These are phyloP conservation scores for Ploettnerulaceae sp. DNA, from an alignment of 2,329 filamentous ascomycete genomes.

Conservation along the genomic window DNA sequence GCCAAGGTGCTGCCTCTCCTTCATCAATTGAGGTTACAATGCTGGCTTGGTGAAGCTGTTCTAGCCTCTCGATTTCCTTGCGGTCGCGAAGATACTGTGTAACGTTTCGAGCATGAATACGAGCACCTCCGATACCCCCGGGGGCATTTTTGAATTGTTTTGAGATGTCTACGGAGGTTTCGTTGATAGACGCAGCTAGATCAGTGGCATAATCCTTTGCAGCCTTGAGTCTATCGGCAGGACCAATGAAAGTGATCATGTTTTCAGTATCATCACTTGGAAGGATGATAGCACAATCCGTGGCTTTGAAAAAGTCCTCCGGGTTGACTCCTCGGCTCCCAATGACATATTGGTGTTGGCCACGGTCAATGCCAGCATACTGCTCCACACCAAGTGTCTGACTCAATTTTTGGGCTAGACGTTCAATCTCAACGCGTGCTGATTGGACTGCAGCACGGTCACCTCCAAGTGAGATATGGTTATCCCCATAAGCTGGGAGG, in stretches of 20 bases:
- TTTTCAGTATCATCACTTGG: constrained; percentile 73
- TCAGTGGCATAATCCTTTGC: constrained; percentile 84
- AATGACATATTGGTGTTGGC: constrained; percentile 91
- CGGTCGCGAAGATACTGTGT: constrained; percentile 84
- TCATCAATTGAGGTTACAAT: constrained; percentile 73
- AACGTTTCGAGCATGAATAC: constrained; percentile 76
- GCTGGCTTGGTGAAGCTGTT: constrained; percentile 75
- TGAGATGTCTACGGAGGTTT: constrained; percentile 75
- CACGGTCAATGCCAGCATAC: constrained; percentile 69
- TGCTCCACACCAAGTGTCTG: constrained; percentile 73
- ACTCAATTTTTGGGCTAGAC: constrained; percentile 69
- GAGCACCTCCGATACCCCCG: constrained; percentile 59
- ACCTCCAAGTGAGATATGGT: constrained; percentile 79
- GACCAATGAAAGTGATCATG: constrained; percentile 79
- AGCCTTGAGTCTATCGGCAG: constrained; percentile 63
- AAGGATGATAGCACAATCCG: constrained; percentile 83
- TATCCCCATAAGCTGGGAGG: constrained; percentile 61
- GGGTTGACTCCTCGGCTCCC: constrained; percentile 75
- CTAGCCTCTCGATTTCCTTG: constrained; percentile 75
- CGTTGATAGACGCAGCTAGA: constrained; percentile 80
- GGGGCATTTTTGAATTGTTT: constrained; percentile 72
- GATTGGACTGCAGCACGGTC: constrained; percentile 79
- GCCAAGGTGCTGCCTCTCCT: constrained; percentile 73
- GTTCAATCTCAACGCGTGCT: constrained; percentile 75
- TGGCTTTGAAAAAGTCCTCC: constrained; percentile 84